Conservation (phyloP, 805 yeast species). For the Yarrowia sp. region DNA sequence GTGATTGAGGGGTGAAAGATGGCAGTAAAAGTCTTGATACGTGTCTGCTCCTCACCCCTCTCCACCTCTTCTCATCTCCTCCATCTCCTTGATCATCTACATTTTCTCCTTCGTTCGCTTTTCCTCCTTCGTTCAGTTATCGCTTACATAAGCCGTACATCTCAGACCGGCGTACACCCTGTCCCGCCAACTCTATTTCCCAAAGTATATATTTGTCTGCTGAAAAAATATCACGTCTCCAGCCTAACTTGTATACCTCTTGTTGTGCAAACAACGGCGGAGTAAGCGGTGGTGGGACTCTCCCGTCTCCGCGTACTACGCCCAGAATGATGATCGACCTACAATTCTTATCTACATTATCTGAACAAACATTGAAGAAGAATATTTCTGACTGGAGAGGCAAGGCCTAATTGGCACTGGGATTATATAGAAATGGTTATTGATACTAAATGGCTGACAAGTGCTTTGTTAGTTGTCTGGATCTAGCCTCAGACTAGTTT, state of each 20-base stretch:
- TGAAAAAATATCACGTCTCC: neutral
- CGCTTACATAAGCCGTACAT: no score
- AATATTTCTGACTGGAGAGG: slow-evolving; percentile 38
- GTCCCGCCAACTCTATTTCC: neutral
- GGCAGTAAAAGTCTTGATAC: no score
- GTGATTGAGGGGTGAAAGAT: no score
- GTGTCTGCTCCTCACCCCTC: no score
- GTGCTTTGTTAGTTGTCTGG: no score
- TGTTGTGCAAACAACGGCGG: slow-evolving; percentile 26
- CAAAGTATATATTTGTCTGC: slow-evolving; percentile 5
- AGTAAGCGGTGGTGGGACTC: slow-evolving; percentile 3
- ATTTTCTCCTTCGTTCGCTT: no score
- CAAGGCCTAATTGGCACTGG: neutral
- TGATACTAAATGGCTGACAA: no score
- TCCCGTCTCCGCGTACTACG: slow-evolving; percentile 4
- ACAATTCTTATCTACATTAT: slow-evolving; percentile 38
- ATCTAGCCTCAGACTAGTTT: no score
- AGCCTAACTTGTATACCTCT: neutral
- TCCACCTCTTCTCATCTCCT: no score
- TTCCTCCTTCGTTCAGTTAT: no score
- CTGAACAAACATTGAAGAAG: slow-evolving; percentile 37
- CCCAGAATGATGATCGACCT: slow-evolving; percentile 27
- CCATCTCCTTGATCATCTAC: no score
- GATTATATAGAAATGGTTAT: neutral
- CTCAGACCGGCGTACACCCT: neutral